Evolutionary conservation across 176 grass and related monocot species (phyloP), one percentile per base, ranked within the genome.

Genomic region (Carex parvula): DNA sequence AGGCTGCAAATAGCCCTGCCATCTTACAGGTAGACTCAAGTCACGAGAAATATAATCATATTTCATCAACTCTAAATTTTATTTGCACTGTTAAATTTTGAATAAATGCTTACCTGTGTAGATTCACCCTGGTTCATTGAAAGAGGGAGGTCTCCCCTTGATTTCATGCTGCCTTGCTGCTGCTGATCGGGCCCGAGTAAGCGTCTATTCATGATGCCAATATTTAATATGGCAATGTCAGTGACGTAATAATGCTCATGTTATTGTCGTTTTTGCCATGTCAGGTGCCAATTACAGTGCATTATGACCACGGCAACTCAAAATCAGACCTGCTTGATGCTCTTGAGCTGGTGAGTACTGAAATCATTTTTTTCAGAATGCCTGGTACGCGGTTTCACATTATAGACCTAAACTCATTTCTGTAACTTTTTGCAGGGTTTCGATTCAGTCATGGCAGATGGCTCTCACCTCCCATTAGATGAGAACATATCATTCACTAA

Each of bases 61-160:
- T 56, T 20, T 62, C 52, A 21, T 37, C 10, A 44, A 35, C 29
- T 30, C 14, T 32, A 80, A 80, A 39, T 80, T 10, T 59, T 81
- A 8, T 26, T 81, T 46, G 32, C 46, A 64, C 21, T 50, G 13
- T 64, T 61, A 37, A 29, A 64, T 52, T 29, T 66, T 10, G 67
- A 66, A 67, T 30, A 8, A 24, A 52, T 63, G 13, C 68, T 68
- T 0, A 85, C 53, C 78, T 21, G 58, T 84, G 85, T 86, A 98
- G 95, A 89, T 98, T 86, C 95, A 98, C 89, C 92, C 95, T 41
- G 90, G 89, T 94, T 91, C 95, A 67, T 85, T 98, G 87, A 94
- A 98, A 84, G 82, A 90, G 82, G 92, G 92, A 81, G 95, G 95
- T 86, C 30, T 87, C 35, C 89, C 92, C 56, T 83, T 98, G 79